Evolutionary conservation across 805 yeast genomes (phyloP), one percentile per base, ranked within the genome.

Genomic region (Grigorovia yakushimaensis): DNA sequence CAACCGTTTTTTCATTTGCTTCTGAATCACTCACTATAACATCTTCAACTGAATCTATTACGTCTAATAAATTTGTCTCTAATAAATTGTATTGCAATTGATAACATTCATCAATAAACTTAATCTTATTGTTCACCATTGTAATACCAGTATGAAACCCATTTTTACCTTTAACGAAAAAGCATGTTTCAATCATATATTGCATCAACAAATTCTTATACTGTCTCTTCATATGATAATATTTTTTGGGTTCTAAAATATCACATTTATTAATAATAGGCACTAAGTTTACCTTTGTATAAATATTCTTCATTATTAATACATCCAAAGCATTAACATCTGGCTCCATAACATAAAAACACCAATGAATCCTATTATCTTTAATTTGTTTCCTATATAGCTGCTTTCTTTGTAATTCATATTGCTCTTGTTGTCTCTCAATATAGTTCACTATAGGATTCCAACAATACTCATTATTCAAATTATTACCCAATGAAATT

Each of bases 251-350:
- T 11, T 23, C 10, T 20, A 36, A 19, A 38, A 83, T 79, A 64
- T 88, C 96, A 4, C 91, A 84, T 62, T 87, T 85, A 23, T 88
- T 77, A 56, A 88, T 76, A 4, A 88, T 78, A 1, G 96, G 96
- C 51, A 88, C 78, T 52, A 89, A 72, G 59, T 87, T 88, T 39
- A 84, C 89, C 47, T 91, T 74, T 23, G 76, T 70, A 27, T 84
- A 73, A 23, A 89, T 72, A 51, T 77, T 79, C 63, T 77, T 77
- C 85, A 88, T 79, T 5, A 84, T 76, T 52, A 75, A 80, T 51
- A 86, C 73, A 64, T 89, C 96, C 46, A 83, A 68, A 10, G 42
- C 37, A 7, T 82, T 78, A 47, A 86, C 63, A 4, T 81, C 72
- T 0, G 95, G 91, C 5, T 79, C 73, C 46, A 91, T 71, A 61